phyloP scores from a whole-genome alignment of 768 basidiomycete species.

The Hortiboletus flavorubellus region DNA sequence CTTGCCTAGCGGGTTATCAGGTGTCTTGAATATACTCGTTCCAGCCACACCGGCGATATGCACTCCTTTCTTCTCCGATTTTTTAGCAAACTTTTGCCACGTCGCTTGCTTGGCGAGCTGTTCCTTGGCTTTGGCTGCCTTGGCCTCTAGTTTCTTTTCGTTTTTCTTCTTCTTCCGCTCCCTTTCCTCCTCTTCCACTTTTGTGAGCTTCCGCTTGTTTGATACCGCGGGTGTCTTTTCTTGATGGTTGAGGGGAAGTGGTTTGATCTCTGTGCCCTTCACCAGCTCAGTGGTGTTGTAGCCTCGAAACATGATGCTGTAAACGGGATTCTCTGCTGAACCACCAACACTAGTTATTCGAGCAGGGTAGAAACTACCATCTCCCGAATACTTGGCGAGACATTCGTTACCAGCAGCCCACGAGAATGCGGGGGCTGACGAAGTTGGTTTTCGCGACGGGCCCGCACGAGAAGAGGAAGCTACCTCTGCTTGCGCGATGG shows the following conservation, averaged over 20 bases:
- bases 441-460: constrained; percentile 50
- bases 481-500: constrained; percentile 64
- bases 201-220: constrained; percentile 74
- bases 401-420: constrained; percentile 85
- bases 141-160: constrained; percentile 85
- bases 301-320: constrained; percentile 87
- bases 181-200: constrained; percentile 82
- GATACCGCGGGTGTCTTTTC: constrained; percentile 37
- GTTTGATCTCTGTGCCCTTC: constrained; percentile 66
- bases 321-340: constrained; percentile 75
- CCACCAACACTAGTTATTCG: constrained; percentile 84
- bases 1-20: constrained; percentile 84
- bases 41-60: constrained; percentile 86
- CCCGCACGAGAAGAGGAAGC: constrained; percentile 60
- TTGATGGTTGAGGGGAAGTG: constrained; percentile 58
- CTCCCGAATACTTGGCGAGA: constrained; percentile 80
- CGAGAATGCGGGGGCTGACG: constrained; percentile 47
- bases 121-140: constrained; percentile 85
- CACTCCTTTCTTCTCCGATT: constrained; percentile 88
- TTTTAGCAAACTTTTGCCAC: constrained; percentile 96
- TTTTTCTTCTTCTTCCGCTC: constrained; percentile 93
- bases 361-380: constrained; percentile 85
- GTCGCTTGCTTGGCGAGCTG: constrained; percentile 78
- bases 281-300: constrained; percentile 91
- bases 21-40: constrained; percentile 92